phyloP scores from a whole-genome alignment of 1,284 basidiomycete genomes.

The Xanthoconium separans region DNA sequence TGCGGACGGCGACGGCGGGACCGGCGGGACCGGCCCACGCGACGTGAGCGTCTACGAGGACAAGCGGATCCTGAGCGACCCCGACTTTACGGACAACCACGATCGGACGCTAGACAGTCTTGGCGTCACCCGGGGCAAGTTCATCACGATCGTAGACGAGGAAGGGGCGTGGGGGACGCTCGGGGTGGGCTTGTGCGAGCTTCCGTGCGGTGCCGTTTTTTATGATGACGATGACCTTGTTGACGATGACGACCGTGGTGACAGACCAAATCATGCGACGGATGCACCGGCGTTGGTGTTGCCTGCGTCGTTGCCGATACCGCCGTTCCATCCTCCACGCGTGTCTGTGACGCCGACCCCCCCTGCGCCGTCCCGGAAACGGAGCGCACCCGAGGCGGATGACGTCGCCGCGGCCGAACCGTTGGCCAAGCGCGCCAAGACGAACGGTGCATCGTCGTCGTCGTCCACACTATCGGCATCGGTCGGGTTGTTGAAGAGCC shows the following conservation, averaged over 20 bases:
- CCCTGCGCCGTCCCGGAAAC: slow-evolving; percentile 50
- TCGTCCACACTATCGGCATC: too few species aligned
- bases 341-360: slow-evolving; percentile 31
- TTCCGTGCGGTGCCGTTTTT: too few species aligned
- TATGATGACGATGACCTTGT: too few species aligned
- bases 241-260: neutral
- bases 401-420: slow-evolving; percentile 49
- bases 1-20: slow-evolving; percentile 34
- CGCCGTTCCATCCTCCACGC: slow-evolving; percentile 43
- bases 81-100: slow-evolving; percentile 87
- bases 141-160: slow-evolving; percentile 86
- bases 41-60: slow-evolving; percentile 89
- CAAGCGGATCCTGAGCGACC: slow-evolving; percentile 78
- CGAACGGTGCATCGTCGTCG: slow-evolving; percentile 16
- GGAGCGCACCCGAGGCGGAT: slow-evolving; percentile 50
- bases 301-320: slow-evolving; percentile 58
- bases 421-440: slow-evolving; percentile 51
- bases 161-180: slow-evolving; percentile 78
- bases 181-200: slow-evolving; percentile 64
- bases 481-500: slow-evolving; percentile 37
- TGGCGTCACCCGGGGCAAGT: slow-evolving; percentile 72
- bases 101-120: slow-evolving; percentile 72
- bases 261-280: slow-evolving; percentile 51
- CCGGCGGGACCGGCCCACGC: slow-evolving; percentile 38
- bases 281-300: slow-evolving; percentile 56